phyloP scores from a whole-genome alignment of 1,284 basidiomycete species.

The Rhizopogon hawkerae region DNA sequence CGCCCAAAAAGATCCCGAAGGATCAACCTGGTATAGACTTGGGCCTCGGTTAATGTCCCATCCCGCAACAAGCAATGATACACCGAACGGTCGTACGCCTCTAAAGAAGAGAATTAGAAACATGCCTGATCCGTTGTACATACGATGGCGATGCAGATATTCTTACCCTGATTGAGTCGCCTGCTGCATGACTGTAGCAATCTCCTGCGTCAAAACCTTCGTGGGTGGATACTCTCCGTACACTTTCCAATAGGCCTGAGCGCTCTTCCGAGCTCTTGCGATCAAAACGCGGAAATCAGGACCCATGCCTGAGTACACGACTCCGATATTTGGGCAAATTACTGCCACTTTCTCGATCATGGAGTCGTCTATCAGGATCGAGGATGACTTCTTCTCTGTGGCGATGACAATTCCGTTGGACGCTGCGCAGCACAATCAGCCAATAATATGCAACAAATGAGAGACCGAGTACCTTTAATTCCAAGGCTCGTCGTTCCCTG shows the following conservation, averaged over 20 bases:
- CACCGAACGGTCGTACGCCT: slow-evolving; percentile 96
- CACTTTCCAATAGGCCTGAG: slow-evolving; percentile 99
- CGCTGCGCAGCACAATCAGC: slow-evolving; percentile 43
- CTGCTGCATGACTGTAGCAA: slow-evolving; percentile 97
- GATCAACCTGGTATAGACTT: slow-evolving; percentile 96
- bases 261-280: slow-evolving; percentile 91
- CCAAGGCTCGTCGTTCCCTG: slow-evolving; percentile 95
- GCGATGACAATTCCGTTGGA: slow-evolving; percentile 99
- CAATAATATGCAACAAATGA: slow-evolving; percentile 14
- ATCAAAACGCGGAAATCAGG: slow-evolving; percentile 96
- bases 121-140: slow-evolving; percentile 14
- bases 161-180: slow-evolving; percentile 96
- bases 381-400: slow-evolving; percentile 98
- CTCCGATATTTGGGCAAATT: slow-evolving; percentile 97
- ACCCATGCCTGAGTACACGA: slow-evolving; percentile 99
- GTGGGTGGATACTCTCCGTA: slow-evolving; percentile 99
- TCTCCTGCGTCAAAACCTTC: slow-evolving; percentile 91
- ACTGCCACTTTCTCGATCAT: slow-evolving; percentile 95
- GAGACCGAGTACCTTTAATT: slow-evolving; percentile 75
- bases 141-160: slow-evolving; percentile 10
- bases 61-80: slow-evolving; percentile 93
- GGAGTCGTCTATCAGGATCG: slow-evolving; percentile 94
- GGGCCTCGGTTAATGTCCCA: slow-evolving; percentile 91
- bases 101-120: slow-evolving; percentile 38
- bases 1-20: slow-evolving; percentile 97